A percentile compares a stretch with the other conserved stretches of the same genome.
Conservation (phyloP, 352 stramenopile species). For the Phytophthora megakarya region DNA sequence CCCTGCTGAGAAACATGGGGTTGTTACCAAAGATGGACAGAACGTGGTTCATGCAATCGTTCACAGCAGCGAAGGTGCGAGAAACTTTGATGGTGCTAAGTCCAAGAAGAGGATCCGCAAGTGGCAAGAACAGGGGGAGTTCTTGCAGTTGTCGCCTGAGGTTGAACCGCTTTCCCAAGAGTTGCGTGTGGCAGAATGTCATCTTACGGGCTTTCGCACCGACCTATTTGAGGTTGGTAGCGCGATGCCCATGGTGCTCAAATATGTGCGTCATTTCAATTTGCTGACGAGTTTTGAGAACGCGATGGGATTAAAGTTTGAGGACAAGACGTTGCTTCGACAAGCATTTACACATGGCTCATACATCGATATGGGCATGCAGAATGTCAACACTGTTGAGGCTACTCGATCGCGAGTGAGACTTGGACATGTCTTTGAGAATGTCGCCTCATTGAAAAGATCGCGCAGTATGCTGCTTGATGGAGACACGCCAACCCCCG, state of each 20-base stretch:
- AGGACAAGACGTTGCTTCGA: conserved; percentile 76
- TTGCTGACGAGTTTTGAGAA: conserved; percentile 68
- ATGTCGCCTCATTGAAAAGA: conserved; percentile 60
- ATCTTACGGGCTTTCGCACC: conserved; percentile 75
- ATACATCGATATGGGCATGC: conserved; percentile 85
- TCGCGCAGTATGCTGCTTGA: conserved; percentile 58
- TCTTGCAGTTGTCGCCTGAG: conserved; percentile 73
- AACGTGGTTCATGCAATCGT: conserved; percentile 41
- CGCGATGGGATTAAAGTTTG: conserved; percentile 65
- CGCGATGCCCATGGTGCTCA: conserved; percentile 87
- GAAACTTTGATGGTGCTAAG: conserved; percentile 75
- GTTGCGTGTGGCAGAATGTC: conserved; percentile 52
- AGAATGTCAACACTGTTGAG: conserved; percentile 83
- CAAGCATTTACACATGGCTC: conserved; percentile 88
- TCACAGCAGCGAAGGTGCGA: conserved; percentile 56
- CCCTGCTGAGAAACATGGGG: conserved; percentile 4
- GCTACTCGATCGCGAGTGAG: conserved; percentile 75
- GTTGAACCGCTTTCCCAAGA: conserved; percentile 51
- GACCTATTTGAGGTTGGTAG: conserved; percentile 85
- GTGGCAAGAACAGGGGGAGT: conserved; percentile 57
- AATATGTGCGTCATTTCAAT: conserved; percentile 81
- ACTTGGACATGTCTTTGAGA: conserved; percentile 76
- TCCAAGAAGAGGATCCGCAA: conserved; percentile 63
- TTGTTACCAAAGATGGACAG: conserved; percentile 41
- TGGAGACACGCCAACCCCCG: conserved; percentile 20